Conservation (phyloP, 2,329 filamentous ascomycete species). For the Fusarium sp. region DNA sequence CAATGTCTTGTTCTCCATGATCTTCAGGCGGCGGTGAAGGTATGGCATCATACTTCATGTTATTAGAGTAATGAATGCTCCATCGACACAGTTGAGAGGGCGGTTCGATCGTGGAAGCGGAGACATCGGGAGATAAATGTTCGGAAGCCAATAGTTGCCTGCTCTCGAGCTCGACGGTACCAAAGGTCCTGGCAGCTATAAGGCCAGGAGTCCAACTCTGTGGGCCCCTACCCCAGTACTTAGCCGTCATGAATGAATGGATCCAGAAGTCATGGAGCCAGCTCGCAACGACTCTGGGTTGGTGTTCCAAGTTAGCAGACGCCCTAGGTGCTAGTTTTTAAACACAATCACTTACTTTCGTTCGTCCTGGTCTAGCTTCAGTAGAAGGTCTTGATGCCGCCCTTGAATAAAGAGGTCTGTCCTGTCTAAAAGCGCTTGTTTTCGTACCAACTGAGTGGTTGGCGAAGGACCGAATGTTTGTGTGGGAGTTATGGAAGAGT, state of each 20-base stretch:
- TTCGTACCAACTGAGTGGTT: neutral
- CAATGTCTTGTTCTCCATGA: neutral
- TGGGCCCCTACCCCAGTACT: constrained; percentile 20
- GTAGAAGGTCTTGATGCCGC: neutral
- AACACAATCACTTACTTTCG: neutral
- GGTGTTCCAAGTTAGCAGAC: neutral
- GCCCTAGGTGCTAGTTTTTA: neutral
- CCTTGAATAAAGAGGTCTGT: neutral
- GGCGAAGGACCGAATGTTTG: neutral
- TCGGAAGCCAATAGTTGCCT: neutral
- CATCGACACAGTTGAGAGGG: neutral
- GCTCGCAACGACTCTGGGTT: neutral
- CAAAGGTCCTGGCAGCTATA: neutral
- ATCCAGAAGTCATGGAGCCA: constrained; percentile 20
- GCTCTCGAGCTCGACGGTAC: fast-evolving
- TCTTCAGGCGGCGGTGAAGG: neutral
- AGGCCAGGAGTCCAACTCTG: neutral
- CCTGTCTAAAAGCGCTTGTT: neutral
- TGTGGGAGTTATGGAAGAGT: neutral
- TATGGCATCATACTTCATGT: neutral
- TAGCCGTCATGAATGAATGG: constrained; percentile 17
- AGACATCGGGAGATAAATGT: neutral
- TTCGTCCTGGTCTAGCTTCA: neutral
- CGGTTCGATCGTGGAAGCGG: neutral
- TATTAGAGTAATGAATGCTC: neutral